A percentile compares a stretch with the other conserved stretches of the same genome.
Conservation (phyloP, 192 early-diverging fungal species). For the Podila minutissima region DNA sequence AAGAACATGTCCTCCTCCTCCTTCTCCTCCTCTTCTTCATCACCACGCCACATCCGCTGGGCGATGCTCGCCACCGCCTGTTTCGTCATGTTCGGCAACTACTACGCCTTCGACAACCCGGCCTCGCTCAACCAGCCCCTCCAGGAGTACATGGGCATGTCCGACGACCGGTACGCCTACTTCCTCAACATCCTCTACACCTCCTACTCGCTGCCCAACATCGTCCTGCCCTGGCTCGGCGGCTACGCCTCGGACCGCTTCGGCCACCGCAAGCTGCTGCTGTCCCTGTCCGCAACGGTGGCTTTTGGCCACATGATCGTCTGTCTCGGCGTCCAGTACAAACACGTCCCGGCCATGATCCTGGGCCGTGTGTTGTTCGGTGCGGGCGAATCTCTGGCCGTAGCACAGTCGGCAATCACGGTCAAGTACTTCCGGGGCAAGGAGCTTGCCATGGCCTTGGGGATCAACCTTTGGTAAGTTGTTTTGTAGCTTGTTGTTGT, state of each 20-base stretch:
- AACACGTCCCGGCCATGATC: slow-evolving; percentile 58
- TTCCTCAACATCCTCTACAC: slow-evolving; percentile 68
- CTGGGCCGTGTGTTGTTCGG: slow-evolving; percentile 70
- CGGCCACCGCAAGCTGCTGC: slow-evolving; percentile 54
- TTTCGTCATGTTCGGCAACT: slow-evolving; percentile 63
- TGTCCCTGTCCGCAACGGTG: slow-evolving; percentile 56
- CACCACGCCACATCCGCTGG: slow-evolving; percentile 28
- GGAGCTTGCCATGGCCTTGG: slow-evolving; percentile 66
- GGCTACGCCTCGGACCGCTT: slow-evolving; percentile 63
- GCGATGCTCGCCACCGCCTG: slow-evolving; percentile 48
- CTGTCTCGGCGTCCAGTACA: slow-evolving; percentile 55
- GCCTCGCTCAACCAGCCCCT: slow-evolving; percentile 66
- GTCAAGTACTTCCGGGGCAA: slow-evolving; percentile 66
- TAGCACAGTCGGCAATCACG: slow-evolving; percentile 56
- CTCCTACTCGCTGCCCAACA: slow-evolving; percentile 72
- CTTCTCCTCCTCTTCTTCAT: background rate
- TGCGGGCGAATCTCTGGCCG: slow-evolving; percentile 67
- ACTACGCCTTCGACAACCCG: slow-evolving; percentile 69
- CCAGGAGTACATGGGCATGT: slow-evolving; percentile 52
- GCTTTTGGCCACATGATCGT: slow-evolving; percentile 66
- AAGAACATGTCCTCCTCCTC: background rate
- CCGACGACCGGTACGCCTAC: slow-evolving; percentile 61
- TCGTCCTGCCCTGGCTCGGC: slow-evolving; percentile 71
- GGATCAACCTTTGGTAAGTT: slow-evolving; percentile 57
- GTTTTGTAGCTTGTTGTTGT: background rate